These are phyloP conservation scores for Apophysomyces variabilis DNA, from an alignment of 371 early-diverging fungal species.

Conservation along the genomic window DNA sequence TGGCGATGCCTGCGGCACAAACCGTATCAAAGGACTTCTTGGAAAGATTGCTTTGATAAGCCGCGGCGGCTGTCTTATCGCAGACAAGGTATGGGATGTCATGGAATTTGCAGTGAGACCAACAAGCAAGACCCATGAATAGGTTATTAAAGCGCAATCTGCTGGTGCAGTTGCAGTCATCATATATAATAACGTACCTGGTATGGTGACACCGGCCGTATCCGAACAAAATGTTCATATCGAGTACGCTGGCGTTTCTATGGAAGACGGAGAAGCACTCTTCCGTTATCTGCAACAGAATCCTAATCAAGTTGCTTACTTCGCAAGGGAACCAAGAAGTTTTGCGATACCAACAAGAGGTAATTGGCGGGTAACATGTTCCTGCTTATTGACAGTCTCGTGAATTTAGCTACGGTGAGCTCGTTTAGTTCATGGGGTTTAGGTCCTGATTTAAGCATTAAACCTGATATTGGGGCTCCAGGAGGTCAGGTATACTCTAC, in stretches of 20 bases:
- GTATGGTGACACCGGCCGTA: conserved; percentile 37
- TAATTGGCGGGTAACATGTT: neutral
- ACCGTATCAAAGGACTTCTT: conserved; percentile 30
- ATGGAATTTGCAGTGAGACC: neutral
- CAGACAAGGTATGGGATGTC: conserved; percentile 37
- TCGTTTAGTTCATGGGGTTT: conserved; percentile 72
- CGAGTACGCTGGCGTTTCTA: conserved; percentile 46
- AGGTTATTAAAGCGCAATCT: conserved; percentile 52
- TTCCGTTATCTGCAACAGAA: conserved; percentile 19
- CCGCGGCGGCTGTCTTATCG: conserved; percentile 64
- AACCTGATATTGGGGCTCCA: conserved; percentile 75
- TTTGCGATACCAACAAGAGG: conserved; percentile 43
- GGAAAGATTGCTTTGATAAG: conserved; percentile 61
- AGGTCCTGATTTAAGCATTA: conserved; percentile 68
- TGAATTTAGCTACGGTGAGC: conserved; percentile 32
- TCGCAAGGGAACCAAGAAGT: conserved; percentile 27
- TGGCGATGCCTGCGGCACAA: conserved; percentile 53
- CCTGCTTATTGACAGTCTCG: neutral
- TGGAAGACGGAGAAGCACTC: conserved; percentile 39
- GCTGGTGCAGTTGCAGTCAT: conserved; percentile 72
- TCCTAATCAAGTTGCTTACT: conserved; percentile 12
- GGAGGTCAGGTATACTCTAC: conserved; percentile 79
- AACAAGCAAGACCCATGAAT: neutral
- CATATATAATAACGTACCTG: conserved; percentile 48
- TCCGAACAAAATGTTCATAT: conserved; percentile 28